phyloP scores from a whole-genome alignment of 2,329 filamentous ascomycete genomes.

The Diplodia sapinea region DNA sequence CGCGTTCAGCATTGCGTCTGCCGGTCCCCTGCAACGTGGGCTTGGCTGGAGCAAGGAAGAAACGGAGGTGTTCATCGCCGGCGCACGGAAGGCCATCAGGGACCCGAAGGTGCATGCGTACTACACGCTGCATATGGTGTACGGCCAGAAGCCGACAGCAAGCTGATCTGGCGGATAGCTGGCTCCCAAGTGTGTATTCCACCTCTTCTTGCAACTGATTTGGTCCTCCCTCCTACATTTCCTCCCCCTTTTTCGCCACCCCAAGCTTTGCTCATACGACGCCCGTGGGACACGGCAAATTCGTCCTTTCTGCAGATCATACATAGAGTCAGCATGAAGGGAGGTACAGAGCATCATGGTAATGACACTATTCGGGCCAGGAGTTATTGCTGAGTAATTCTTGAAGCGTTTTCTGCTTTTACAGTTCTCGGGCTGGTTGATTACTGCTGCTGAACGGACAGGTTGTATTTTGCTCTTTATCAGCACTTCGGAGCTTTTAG shows the following conservation, averaged over 20 bases:
- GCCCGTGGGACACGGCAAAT: neutral
- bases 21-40: conserved; percentile 20
- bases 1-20: conserved; percentile 20
- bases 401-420: neutral
- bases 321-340: conserved; percentile 14
- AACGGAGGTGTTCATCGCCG: conserved; percentile 43
- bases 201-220: conserved; percentile 3
- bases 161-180: neutral
- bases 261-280: neutral
- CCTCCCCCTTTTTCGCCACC: neutral
- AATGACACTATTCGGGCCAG: neutral
- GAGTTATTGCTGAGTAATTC: neutral
- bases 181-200: neutral
- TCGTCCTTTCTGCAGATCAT: conserved; percentile 20
- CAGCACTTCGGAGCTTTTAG: neutral
- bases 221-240: neutral
- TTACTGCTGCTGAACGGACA: neutral
- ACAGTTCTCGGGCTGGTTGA: neutral
- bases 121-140: conserved; percentile 25
- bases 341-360: neutral
- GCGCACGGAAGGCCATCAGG: conserved; percentile 45
- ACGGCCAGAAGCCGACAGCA: conserved; percentile 12
- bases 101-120: conserved; percentile 46
- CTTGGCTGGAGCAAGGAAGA: conserved; percentile 30
- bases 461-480: neutral